phyloP scores from a whole-genome alignment of 192 early-diverging fungal species.

The Kickxella alabastrina region DNA sequence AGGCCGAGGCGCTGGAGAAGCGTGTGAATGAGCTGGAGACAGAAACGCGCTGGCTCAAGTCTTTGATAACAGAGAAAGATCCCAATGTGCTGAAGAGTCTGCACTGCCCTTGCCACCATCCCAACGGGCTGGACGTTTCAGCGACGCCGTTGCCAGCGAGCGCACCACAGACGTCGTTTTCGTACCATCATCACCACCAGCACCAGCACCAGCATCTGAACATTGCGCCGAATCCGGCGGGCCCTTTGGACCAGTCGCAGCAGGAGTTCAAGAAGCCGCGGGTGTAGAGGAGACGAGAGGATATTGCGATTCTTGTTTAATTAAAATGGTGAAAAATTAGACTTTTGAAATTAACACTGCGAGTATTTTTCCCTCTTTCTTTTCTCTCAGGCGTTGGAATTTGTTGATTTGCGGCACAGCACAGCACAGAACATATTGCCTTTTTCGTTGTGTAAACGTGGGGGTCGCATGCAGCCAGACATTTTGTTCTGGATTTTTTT shows the following conservation, averaged over 20 bases:
- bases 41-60: constrained; percentile 87
- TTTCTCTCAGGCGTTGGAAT: too few species aligned
- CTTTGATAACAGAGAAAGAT: constrained; percentile 77
- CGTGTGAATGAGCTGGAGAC: constrained; percentile 80
- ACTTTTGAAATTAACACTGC: too few species aligned
- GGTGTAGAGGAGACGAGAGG: constrained; percentile 1
- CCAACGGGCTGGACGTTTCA: constrained; percentile 28
- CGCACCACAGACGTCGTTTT: not conserved
- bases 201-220: constrained; percentile 17
- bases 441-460: too few species aligned
- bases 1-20: constrained; percentile 69
- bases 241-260: not conserved
- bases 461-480: too few species aligned
- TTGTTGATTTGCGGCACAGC: too few species aligned
- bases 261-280: constrained; percentile 13
- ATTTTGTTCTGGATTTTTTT: too few species aligned
- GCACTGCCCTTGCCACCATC: constrained; percentile 49
- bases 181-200: too few species aligned
- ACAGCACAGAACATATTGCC: too few species aligned
- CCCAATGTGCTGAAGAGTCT: constrained; percentile 40
- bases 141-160: not conserved
- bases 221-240: constrained; percentile 18
- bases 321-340: too few species aligned
- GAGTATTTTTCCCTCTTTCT: not conserved
- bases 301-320: not conserved